Base-by-base conservation (phyloP, 805 yeast genomes). In the Ogataea siamensis region DNA sequence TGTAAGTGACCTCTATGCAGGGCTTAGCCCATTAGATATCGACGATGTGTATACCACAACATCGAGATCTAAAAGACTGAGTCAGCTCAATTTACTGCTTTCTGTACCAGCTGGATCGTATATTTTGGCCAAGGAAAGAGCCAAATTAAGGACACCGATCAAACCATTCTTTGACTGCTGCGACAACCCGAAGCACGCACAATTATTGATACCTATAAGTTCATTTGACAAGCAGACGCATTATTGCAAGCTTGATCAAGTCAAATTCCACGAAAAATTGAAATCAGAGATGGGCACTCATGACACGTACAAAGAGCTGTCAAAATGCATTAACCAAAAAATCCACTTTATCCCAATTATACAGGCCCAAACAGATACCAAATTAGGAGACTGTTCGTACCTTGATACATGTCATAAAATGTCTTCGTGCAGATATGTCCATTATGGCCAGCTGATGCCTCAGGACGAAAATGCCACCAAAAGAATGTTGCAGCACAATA, bases 341-440 rank as follows among this genome's bases (percentile, higher is more conserved):
- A 70, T 71, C 37, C 83, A 77, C 55, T 75, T 67, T 48, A 63
- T 76, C n/a, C 81, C 81, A 9, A 63, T 74, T 20, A 60, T 75
- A 20, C 76, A 74, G 42, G 39, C 58, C 11, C 80, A 76, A 40
- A 87, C 96, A 0, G 97, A 91, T 51, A 38, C 63, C 2, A 63
- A 70, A 12, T 58, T 87, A 6, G 97, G 96, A 1, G 97, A 89
- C 60, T 89, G 98, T 57, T 88, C 96, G 7, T 89, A 89, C 56
- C 69, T 89, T 42, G 97, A 89, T 56, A 88, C 97, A 1, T 89
- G 98, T 56, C 96, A 86, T 63, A 87, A 87, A 60, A 73, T 86
- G 57, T 77, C 76, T 43, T 67, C 78, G 7, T 89, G 97, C 60
- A 68, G 93, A 16, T 89, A 84, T 55, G 69, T 87, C 24, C 98